Base-by-base conservation (phyloP, 106 monocot species). In the Triglochin maritima region DNA sequence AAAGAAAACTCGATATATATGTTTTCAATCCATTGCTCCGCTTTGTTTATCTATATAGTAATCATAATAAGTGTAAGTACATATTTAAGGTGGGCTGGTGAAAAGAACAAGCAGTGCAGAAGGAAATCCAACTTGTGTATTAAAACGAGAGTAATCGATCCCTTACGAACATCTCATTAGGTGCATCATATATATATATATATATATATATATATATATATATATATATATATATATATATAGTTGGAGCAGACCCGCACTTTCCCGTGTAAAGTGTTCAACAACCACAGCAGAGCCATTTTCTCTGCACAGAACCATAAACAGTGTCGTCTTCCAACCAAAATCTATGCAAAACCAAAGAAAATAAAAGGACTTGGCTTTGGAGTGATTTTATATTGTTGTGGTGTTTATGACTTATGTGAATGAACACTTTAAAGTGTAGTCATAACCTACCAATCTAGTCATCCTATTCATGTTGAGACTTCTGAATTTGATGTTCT, bases 211-310 rank as follows among this genome's bases (percentile, higher is more conserved):
- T n/a, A n/a, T n/a, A n/a, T n/a, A n/a, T n/a, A n/a, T n/a, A n/a
- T n/a, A n/a, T n/a, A n/a, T n/a, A n/a, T n/a, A n/a, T 55, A 9
- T 55, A n/a, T n/a, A 12, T 12, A 9, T 12, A 3, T 55, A 9
- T 55, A n/a, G 5, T 55, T 3, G 10, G 10, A 55, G 55, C 14
- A 55, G 11, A 55, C 55, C 14, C 5, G 55, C 10, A 10, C 14
- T 55, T 55, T 3, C 4, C 10, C 10, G 10, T 2, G 14, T 55
- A 3, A 3, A 2, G 14, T 55, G 14, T 55, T 55, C 55, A 55
- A 55, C 69, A 81, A 60, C 75, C 81, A 63, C 85, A 83, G 78
- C 87, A 87, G 66, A 87, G 68, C 87, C 87, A 87, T 56, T 76
- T 87, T 46, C 29, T 76, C 87, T 87, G 87, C 74, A 77, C 3